phyloP scores from a whole-genome alignment of 257 asterid genomes.

The Nyctanthes arbortristis region DNA sequence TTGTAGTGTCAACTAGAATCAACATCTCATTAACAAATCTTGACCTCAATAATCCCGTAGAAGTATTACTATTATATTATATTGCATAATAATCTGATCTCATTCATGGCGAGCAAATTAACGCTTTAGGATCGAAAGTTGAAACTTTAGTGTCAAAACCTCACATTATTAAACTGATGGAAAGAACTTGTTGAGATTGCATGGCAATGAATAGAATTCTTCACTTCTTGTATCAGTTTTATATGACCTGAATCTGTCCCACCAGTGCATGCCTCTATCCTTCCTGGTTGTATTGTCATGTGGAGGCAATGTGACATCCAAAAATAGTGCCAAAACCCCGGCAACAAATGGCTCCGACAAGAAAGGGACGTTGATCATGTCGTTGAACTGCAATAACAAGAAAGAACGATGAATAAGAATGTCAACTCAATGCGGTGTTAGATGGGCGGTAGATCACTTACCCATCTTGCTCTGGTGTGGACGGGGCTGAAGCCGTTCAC shows the following conservation, averaged over 20 bases:
- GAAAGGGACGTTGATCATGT: conserved; percentile 85
- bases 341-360: conserved; percentile 82
- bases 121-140: conserved; percentile 6
- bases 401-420: not conserved
- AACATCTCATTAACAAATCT: not conserved
- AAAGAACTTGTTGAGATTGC: conserved; percentile 88
- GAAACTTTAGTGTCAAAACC: not conserved
- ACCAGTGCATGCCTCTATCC: conserved; percentile 95
- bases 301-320: conserved; percentile 67
- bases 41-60: too few relatives aligned
- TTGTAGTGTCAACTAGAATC: not conserved
- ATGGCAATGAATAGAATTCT: conserved; percentile 86
- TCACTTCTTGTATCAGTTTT: conserved; percentile 83
- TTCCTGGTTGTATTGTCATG: conserved; percentile 62
- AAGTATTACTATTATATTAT: too few relatives aligned
- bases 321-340: conserved; percentile 60
- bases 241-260: conserved; percentile 76
- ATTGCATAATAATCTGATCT: too few relatives aligned
- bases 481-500: conserved; percentile 63
- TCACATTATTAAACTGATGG: conserved; percentile 74
- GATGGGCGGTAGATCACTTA: conserved; percentile 26
- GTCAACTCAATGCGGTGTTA: not conserved
- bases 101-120: too few relatives aligned
- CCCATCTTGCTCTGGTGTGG: conserved; percentile 92
- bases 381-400: conserved; percentile 62